These are phyloP conservation scores for Rubia tinctorum DNA, from an alignment of 305 asterid genomes.

Conservation along the genomic window DNA sequence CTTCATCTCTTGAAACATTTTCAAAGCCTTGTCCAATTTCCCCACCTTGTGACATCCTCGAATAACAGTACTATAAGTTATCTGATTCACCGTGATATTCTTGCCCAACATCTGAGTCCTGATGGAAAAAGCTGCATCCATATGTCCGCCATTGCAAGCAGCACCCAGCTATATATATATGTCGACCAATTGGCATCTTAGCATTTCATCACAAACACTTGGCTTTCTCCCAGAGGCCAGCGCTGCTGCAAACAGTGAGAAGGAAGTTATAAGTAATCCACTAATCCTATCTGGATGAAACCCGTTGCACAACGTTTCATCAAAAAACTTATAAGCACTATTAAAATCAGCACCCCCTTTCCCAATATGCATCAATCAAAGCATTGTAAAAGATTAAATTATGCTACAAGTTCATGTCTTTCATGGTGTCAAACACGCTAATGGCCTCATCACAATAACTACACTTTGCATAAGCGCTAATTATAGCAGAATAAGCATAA, in stretches of 20 bases:
- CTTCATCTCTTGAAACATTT: conserved; percentile 85
- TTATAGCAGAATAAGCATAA: conserved; percentile 78
- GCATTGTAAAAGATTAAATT: conserved; percentile 89
- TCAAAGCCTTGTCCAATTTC: conserved; percentile 63
- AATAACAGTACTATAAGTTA: conserved; percentile 83
- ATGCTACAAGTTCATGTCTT: conserved; percentile 77
- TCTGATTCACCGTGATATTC: conserved; percentile 71
- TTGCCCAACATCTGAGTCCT: conserved; percentile 74
- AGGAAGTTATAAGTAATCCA: conserved; percentile 94
- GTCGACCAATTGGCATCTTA: conserved; percentile 72
- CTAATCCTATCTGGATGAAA: conserved; percentile 85
- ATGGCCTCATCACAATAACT: conserved; percentile 78
- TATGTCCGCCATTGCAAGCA: conserved; percentile 78
- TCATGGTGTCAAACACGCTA: conserved; percentile 64
- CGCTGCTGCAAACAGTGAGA: conserved; percentile 92
- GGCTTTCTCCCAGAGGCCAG: conserved; percentile 81
- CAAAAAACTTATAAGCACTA: conserved; percentile 67
- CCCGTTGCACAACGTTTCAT: conserved; percentile 67
- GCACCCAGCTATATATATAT: conserved; percentile 83
- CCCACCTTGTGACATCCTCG: conserved; percentile 94
- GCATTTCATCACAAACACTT: conserved; percentile 71
- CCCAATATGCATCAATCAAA: conserved; percentile 85
- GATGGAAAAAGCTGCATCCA: conserved; percentile 75
- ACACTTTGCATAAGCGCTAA: conserved; percentile 92
- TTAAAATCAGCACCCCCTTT: conserved; percentile 92